A percentile compares a stretch with the other conserved stretches of the same genome.
Conservation (phyloP, 148 eudicot genomes). For the Rhododendron molle region DNA sequence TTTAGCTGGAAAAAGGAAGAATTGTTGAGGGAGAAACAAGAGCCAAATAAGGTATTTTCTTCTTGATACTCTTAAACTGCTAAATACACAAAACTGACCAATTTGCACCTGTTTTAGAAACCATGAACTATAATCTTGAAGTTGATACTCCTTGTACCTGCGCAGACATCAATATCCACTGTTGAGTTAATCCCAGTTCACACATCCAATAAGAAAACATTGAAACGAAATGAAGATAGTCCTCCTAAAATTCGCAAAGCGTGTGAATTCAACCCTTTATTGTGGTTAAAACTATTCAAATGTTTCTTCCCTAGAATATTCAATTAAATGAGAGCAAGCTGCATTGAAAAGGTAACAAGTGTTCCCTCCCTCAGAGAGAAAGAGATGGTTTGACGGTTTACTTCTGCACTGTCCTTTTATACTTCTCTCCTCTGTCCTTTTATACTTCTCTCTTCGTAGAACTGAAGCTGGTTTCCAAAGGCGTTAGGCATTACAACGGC, state of each 20-base stretch:
- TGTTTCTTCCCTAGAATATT: background rate
- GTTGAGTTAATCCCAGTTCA: background rate
- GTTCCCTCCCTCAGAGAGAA: background rate
- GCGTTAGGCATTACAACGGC: background rate
- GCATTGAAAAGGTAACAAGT: background rate
- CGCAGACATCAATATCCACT: background rate
- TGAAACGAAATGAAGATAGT: background rate
- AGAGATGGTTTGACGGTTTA: background rate
- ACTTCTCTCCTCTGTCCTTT: background rate
- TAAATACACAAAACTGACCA: background rate
- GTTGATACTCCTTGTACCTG: conserved; percentile 85
- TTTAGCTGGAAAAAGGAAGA: conserved; percentile 51
- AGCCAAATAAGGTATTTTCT: background rate
- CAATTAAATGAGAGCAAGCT: background rate
- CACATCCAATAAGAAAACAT: background rate
- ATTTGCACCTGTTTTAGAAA: conserved; percentile 26
- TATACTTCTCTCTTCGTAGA: background rate
- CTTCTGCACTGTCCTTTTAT: background rate
- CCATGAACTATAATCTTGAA: conserved; percentile 81
- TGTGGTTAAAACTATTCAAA: background rate
- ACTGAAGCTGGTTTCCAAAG: background rate
- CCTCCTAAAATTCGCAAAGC: background rate
- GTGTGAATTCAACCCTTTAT: background rate
- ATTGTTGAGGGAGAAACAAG: background rate
- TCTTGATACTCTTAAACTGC: background rate